Percentiles rank a stretch among this genome's conserved stretches.
phyloP scores from a whole-genome alignment of 1,284 basidiomycete species.

The Ceratobasidium sp. region DNA sequence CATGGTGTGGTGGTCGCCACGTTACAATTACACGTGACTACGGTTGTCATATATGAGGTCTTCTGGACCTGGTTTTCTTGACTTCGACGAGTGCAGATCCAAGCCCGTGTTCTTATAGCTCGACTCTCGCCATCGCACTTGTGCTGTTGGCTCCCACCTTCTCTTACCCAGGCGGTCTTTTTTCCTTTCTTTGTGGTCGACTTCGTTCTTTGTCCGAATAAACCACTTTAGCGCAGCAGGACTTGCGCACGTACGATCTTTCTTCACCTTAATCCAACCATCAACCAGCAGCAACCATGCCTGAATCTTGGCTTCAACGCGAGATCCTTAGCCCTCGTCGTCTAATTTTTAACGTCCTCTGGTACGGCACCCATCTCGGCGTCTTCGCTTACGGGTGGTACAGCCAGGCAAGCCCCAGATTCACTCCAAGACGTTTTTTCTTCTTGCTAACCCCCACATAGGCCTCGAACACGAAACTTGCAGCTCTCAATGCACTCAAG shows the following conservation, averaged over 20 bases:
- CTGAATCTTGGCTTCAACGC: slow-evolving; percentile 73
- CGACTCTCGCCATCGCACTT: not conserved
- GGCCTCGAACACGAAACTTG: slow-evolving; percentile 72
- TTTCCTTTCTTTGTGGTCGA: slow-evolving; percentile 47
- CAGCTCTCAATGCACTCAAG: slow-evolving; percentile 78
- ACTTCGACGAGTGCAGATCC: slow-evolving; percentile 21
- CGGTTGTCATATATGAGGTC: slow-evolving; percentile 29
- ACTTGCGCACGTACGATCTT: slow-evolving; percentile 55
- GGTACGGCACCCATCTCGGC: slow-evolving; percentile 78
- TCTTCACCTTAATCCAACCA: slow-evolving; percentile 61
- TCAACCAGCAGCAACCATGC: slow-evolving; percentile 63
- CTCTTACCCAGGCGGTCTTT: slow-evolving; percentile 39
- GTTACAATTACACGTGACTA: slow-evolving; percentile 40
- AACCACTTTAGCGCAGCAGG: slow-evolving; percentile 50
- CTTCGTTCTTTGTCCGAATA: slow-evolving; percentile 45
- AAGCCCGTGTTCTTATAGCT: slow-evolving; percentile 11
- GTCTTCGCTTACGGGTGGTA: slow-evolving; percentile 85
- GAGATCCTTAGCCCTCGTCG: slow-evolving; percentile 75
- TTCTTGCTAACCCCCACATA: slow-evolving; percentile 54
- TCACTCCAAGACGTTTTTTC: too few relatives aligned
- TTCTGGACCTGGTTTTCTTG: slow-evolving; percentile 24
- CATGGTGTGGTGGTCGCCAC: slow-evolving; percentile 16
- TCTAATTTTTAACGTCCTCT: slow-evolving; percentile 79
- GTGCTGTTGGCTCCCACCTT: slow-evolving; percentile 49
- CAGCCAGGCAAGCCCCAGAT: slow-evolving; percentile 68